A percentile compares a stretch with the other conserved stretches of the same genome.
phyloP scores from a whole-genome alignment of 2,329 filamentous ascomycete species.

The Epichloe typhina region DNA sequence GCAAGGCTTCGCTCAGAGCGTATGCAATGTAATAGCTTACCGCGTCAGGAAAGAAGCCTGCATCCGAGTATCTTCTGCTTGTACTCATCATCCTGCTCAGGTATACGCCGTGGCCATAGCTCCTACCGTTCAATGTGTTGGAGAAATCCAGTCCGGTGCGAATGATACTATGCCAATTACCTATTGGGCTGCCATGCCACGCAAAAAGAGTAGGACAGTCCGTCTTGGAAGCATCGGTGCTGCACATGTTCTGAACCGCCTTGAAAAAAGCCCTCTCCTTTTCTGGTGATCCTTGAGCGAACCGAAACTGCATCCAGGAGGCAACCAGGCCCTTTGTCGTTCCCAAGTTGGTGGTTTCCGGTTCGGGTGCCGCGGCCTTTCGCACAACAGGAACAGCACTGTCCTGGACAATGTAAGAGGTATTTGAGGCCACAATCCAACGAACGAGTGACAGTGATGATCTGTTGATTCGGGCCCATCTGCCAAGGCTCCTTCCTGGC shows the following conservation, averaged over 20 bases:
- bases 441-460: conserved; percentile 56
- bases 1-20: too few species aligned
- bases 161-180: conserved; percentile 86
- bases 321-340: neutral
- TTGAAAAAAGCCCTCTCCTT: conserved; percentile 66
- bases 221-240: conserved; percentile 18
- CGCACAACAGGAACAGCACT: neutral
- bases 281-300: conserved; percentile 78
- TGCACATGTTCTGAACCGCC: conserved; percentile 35
- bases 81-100: conserved; percentile 39
- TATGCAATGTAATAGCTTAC: neutral
- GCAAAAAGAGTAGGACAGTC: conserved; percentile 62
- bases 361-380: neutral
- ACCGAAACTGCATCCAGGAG: conserved; percentile 66
- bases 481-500: conserved; percentile 26
- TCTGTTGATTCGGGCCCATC: conserved; percentile 43
- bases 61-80: conserved; percentile 2
- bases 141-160: conserved; percentile 68
- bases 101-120: conserved; percentile 71
- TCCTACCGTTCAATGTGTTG: conserved; percentile 47
- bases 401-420: conserved; percentile 73
- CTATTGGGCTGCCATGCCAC: conserved; percentile 67
- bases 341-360: neutral
- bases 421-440: conserved; percentile 85
- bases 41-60: neutral